Conservation (phyloP, 805 yeast species). For the Ogataea parapolymorpha region DNA sequence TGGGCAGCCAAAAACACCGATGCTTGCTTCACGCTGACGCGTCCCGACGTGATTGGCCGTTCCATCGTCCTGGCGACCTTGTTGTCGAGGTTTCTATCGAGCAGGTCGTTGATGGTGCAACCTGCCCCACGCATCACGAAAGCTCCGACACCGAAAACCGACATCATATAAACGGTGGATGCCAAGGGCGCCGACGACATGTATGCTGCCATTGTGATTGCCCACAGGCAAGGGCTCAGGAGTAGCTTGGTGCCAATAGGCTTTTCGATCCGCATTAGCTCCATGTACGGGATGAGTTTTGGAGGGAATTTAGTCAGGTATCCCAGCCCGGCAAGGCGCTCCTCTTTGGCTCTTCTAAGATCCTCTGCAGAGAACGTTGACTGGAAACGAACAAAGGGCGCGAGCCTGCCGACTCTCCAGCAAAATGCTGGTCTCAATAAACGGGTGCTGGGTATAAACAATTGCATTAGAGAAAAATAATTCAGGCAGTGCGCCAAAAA, state of each 20-base stretch:
- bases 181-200: constrained; percentile 65
- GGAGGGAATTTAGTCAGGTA: constrained; percentile 64
- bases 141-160: constrained; percentile 79
- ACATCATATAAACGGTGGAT: constrained; percentile 57
- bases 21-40: constrained; percentile 72
- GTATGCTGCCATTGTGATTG: constrained; percentile 85
- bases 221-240: constrained; percentile 87
- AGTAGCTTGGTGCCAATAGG: constrained; percentile 94
- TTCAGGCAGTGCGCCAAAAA: constrained; percentile 1
- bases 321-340: constrained; percentile 45
- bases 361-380: constrained; percentile 38
- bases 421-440: constrained; percentile 1
- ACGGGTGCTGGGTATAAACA: constrained; percentile 2
- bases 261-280: constrained; percentile 84
- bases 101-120: constrained; percentile 88
- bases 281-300: constrained; percentile 84
- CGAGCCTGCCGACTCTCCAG: neutral
- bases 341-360: constrained; percentile 47
- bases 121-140: constrained; percentile 97
- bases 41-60: constrained; percentile 90
- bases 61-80: constrained; percentile 85
- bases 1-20: constrained; percentile 68
- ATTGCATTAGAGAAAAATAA: neutral
- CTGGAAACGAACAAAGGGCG: constrained; percentile 1
- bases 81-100: constrained; percentile 78